A percentile compares a stretch with the other conserved stretches of the same genome.
phyloP scores from a whole-genome alignment of 306 rosid genomes.

The Gastrolobium villosum region DNA sequence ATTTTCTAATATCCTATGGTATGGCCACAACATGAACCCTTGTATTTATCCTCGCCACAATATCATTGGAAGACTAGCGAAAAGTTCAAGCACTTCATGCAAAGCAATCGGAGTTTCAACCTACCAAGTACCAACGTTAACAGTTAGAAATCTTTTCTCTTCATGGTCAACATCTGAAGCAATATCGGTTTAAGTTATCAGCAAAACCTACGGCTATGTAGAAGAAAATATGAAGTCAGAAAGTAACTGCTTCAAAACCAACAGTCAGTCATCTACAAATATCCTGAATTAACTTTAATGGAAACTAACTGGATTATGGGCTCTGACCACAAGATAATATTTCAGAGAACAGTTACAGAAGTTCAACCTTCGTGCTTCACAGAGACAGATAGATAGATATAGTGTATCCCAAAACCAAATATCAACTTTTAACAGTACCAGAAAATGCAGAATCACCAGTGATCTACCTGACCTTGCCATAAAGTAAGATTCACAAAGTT shows the following conservation, averaged over 20 bases:
- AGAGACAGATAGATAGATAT: background rate
- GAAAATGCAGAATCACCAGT: background rate
- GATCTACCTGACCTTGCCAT: background rate
- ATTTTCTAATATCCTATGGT: background rate
- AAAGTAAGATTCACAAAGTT: background rate
- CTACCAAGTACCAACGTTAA: constrained; percentile 25
- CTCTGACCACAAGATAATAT: too few species aligned
- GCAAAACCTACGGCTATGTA: background rate
- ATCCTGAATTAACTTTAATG: background rate
- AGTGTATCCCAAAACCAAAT: background rate
- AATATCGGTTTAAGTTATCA: background rate
- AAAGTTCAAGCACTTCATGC: background rate
- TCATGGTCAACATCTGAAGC: background rate
- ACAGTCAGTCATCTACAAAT: background rate
- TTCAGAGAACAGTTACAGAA: too few species aligned
- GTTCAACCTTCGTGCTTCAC: too few species aligned
- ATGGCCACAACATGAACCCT: background rate
- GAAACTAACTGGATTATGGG: background rate
- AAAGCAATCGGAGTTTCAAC: background rate
- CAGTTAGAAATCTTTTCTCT: background rate
- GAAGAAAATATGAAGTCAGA: background rate
- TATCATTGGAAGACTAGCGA: background rate
- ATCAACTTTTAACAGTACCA: background rate
- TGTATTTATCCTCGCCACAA: background rate
- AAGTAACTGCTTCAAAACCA: background rate